These are phyloP conservation scores for Pseudogymnoascus destructans DNA, from an alignment of 2,329 filamentous ascomycete species.

Conservation along the genomic window DNA sequence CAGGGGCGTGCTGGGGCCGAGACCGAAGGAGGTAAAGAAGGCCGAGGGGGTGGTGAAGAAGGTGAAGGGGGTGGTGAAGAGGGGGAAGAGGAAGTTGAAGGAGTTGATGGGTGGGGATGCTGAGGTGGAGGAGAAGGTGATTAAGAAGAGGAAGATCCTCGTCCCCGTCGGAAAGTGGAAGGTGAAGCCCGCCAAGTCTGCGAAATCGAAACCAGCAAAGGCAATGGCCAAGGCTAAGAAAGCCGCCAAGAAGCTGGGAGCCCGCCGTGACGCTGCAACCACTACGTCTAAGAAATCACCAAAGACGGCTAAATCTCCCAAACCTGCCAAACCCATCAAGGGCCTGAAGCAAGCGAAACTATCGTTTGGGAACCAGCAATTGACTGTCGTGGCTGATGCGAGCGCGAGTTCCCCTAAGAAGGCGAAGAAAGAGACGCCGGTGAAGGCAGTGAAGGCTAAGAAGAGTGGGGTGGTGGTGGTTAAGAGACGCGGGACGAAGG, in stretches of 20 bases:
- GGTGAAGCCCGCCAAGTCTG: background rate
- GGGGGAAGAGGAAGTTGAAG: conserved; percentile 3
- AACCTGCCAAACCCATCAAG: background rate
- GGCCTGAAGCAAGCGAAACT: background rate
- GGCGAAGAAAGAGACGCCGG: background rate
- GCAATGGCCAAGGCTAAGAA: background rate
- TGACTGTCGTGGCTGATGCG: background rate
- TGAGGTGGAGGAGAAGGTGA: background rate
- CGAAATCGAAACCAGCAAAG: background rate
- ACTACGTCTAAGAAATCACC: background rate
- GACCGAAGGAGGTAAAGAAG: conserved; percentile 34
- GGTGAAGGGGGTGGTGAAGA: background rate
- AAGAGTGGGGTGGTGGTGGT: background rate
- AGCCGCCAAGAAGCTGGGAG: background rate
- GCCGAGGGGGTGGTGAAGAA: background rate
- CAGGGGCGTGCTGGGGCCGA: conserved; percentile 49
- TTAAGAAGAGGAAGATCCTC: background rate
- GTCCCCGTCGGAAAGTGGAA: background rate
- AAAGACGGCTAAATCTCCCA: background rate
- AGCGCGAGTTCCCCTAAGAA: background rate
- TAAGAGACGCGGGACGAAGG: background rate
- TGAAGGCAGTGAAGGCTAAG: background rate
- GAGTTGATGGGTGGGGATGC: background rate
- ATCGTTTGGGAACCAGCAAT: background rate
- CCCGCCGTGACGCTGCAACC: no score